Percentiles rank a stretch among this genome's conserved stretches.
Evolutionary conservation across 2,329 filamentous ascomycete species (phyloP).

Genomic region (Aureobasidium mangrovei): DNA sequence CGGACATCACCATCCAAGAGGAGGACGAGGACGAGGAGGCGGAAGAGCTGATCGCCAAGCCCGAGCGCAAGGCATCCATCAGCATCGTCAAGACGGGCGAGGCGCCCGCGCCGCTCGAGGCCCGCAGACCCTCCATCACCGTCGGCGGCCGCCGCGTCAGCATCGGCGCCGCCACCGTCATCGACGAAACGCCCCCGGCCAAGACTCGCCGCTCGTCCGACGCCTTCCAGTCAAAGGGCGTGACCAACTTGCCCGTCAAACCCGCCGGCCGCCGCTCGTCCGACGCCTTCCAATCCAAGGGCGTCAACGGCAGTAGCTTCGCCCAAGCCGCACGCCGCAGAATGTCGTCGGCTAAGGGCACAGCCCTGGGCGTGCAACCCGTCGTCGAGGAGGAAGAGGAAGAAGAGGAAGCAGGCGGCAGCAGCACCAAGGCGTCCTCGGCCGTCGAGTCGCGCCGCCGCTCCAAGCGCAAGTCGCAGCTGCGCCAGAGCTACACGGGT

Average conservation of each 20-base stretch:
- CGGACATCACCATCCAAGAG: slow-evolving; percentile 11
- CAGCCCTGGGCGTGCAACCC: not conserved
- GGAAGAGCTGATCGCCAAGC: slow-evolving; percentile 2
- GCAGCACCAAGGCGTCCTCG: not conserved
- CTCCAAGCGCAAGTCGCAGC: slow-evolving; percentile 4
- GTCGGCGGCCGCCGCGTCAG: slow-evolving; percentile 5
- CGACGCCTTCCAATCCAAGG: not conserved
- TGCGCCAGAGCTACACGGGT: not conserved
- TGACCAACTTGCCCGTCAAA: not conserved
- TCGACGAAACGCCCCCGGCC: not conserved
- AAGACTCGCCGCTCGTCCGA: not conserved
- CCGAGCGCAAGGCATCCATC: slow-evolving; percentile 6
- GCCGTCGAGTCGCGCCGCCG: not conserved
- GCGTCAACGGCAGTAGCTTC: not conserved
- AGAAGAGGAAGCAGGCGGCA: not conserved
- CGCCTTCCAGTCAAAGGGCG: not conserved
- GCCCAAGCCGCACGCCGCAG: not conserved
- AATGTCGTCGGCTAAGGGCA: not conserved
- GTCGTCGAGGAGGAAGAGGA: slow-evolving; percentile 4
- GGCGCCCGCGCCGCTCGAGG: not conserved
- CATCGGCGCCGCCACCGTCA: not conserved
- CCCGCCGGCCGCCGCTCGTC: not conserved
- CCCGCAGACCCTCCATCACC: slow-evolving; percentile 1
- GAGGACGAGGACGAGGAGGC: not conserved
- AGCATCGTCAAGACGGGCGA: slow-evolving; percentile 4